phyloP scores from a whole-genome alignment of 306 rosid species.

The Prinsepia uniflora region DNA sequence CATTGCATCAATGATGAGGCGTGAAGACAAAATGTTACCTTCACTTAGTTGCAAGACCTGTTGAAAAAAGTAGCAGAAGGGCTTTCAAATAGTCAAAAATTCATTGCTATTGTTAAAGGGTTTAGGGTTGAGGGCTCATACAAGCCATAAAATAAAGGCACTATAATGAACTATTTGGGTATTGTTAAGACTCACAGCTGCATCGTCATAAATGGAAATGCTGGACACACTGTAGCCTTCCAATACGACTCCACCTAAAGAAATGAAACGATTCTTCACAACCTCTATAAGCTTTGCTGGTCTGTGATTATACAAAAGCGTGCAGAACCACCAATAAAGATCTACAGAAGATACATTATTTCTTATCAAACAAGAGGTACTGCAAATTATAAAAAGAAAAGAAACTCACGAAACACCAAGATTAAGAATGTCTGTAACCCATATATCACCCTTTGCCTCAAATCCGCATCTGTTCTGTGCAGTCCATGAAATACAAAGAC shows the following conservation, averaged over 20 bases:
- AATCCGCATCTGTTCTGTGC: conserved; percentile 96
- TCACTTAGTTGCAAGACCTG: conserved; percentile 64
- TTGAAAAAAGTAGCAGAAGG: conserved; percentile 8
- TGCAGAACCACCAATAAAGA: conserved; percentile 8
- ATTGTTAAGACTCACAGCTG: conserved; percentile 65
- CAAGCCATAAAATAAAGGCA: conserved; percentile 15
- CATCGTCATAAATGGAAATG: conserved; percentile 66
- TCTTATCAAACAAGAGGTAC: background rate
- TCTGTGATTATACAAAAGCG: conserved; percentile 40
- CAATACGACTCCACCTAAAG: conserved; percentile 76
- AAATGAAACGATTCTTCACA: conserved; percentile 68
- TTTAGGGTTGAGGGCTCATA: background rate
- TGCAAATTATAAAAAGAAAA: conserved; percentile 6
- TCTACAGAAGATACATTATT: background rate
- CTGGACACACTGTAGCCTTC: conserved; percentile 61
- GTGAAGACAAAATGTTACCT: conserved; percentile 61
- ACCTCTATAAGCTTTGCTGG: conserved; percentile 75
- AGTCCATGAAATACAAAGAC: conserved; percentile 24
- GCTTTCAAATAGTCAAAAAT: conserved; percentile 10
- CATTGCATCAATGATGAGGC: conserved; percentile 89
- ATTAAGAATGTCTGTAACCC: conserved; percentile 90
- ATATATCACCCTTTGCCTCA: conserved; percentile 82
- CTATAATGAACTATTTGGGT: conserved; percentile 16
- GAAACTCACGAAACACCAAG: conserved; percentile 90
- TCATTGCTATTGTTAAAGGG: background rate